Base-by-base conservation (phyloP, 176 grass and related monocot genomes). In the Carex cristatella region DNA sequence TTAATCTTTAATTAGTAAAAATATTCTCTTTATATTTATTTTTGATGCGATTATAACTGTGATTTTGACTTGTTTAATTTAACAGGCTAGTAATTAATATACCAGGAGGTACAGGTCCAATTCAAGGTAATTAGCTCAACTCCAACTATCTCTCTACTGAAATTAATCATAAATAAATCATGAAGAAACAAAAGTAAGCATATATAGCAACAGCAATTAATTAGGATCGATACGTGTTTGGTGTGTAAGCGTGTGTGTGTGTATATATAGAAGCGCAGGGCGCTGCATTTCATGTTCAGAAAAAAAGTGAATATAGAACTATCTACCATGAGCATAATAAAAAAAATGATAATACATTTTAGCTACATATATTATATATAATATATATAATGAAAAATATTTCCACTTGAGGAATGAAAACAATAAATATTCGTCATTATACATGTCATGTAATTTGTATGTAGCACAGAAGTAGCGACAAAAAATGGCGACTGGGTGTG, bases 41-140 rank as follows among this genome's bases (percentile, higher is more conserved):
- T 18, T 80, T 38, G 2, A 49, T 62, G 66, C 66, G 2, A 2
- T 15, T 64, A 15, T 74, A 88, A 85, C 32, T 80, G 70, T 85
- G 61, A 46, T 53, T 48, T 79, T 35, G 11, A 5, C 13, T 30
- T 65, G 18, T 19, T 66, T 12, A 2, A 27, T 73, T 46, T 16
- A 4, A 27, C 84, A 91, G 94, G 94, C 75, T 90, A 72, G 88
- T 94, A 78, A 18, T 90, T 38, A 97, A 97, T 66, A 92, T 97
- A 85, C 94, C 91, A 10, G 94, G 94, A 38, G 94, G 89, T 73
- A 91, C 80, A 38, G 88, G 90, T 81, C 86, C 89, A 68, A 83
- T 60, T 48, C 89, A 84, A 89, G 94, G 94, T 94, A 11, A 46
- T 46, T 46, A 80, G 65, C 37, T 57, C 64, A 58, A 33, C 1